Conservation (phyloP, 2,329 filamentous ascomycete genomes). For the Chaetomiaceae sp. region DNA sequence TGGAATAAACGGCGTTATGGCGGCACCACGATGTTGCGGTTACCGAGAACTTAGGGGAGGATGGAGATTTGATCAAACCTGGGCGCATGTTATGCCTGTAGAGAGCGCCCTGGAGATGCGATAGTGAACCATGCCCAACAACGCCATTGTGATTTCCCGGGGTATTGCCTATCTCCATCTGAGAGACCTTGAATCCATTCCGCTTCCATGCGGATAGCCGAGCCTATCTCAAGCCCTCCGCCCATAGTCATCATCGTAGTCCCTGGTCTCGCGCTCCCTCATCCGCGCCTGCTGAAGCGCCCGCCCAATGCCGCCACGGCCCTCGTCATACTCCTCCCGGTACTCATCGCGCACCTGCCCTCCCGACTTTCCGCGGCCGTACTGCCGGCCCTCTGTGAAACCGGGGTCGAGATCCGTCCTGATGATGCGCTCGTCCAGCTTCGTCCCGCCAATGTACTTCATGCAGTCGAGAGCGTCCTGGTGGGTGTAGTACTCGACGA, state of each 20-base stretch:
- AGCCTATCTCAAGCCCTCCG: slow-evolving; percentile 23
- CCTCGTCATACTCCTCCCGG: slow-evolving; percentile 93
- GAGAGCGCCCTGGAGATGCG: background rate
- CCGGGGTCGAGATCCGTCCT: slow-evolving; percentile 92
- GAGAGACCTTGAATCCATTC: background rate
- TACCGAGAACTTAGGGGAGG: too few species aligned
- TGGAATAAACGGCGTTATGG: slow-evolving; percentile 19
- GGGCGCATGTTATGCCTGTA: too few species aligned
- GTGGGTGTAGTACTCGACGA: slow-evolving; percentile 98
- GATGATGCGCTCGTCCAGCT: slow-evolving; percentile 95
- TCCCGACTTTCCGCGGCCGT: slow-evolving; percentile 90
- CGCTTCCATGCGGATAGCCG: background rate
- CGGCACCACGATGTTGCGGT: background rate
- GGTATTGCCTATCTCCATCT: slow-evolving; percentile 10
- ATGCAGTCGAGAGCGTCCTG: slow-evolving; percentile 96
- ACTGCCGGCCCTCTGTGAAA: slow-evolving; percentile 93
- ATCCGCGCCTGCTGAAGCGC: slow-evolving; percentile 55
- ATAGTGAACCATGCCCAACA: background rate
- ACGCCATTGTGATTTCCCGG: slow-evolving; percentile 12
- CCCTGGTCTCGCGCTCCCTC: slow-evolving; percentile 26
- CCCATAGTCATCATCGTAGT: slow-evolving; percentile 21
- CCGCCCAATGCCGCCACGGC: slow-evolving; percentile 81
- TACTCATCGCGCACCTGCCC: slow-evolving; percentile 98
- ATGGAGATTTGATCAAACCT: too few species aligned
- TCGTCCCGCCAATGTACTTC: slow-evolving; percentile 97